phyloP scores from a whole-genome alignment of 2,329 filamentous ascomycete species.

The Alternaria hordeiaustralica region DNA sequence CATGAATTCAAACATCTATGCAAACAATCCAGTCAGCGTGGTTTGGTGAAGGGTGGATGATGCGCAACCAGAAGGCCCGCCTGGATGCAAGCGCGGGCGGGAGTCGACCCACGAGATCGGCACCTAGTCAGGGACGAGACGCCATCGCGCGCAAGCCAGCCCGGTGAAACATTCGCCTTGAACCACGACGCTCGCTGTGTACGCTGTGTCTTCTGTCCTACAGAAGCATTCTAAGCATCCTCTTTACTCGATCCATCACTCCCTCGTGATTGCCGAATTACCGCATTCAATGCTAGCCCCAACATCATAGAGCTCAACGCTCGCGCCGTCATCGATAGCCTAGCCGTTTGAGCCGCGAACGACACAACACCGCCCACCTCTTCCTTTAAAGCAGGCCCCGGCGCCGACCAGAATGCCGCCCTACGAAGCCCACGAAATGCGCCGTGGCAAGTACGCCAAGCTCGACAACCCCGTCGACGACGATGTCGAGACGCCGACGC shows the following conservation, averaged over 20 bases:
- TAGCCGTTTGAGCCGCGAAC: not conserved
- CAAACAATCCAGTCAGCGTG: not conserved
- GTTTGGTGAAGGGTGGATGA: not conserved
- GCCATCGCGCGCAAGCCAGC: slow-evolving; percentile 9
- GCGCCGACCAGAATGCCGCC: slow-evolving; percentile 29
- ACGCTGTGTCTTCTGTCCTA: slow-evolving; percentile 6
- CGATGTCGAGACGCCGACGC: slow-evolving; percentile 39
- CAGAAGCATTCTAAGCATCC: not conserved
- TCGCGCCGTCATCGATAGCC: slow-evolving; percentile 18
- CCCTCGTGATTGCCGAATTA: not conserved
- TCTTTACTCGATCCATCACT: not conserved
- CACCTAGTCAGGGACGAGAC: slow-evolving; percentile 18
- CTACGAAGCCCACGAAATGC: slow-evolving; percentile 42
- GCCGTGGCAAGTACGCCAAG: slow-evolving; percentile 47
- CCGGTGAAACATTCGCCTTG: slow-evolving; percentile 10
- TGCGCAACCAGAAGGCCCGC: not conserved
- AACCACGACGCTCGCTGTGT: slow-evolving; percentile 20
- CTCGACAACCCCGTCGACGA: slow-evolving; percentile 46
- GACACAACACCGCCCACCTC: not conserved
- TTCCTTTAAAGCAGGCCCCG: not conserved
- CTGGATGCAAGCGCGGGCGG: not conserved
- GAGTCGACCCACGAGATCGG: slow-evolving; percentile 15
- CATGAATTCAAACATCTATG: not conserved
- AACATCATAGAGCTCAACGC: slow-evolving; percentile 16
- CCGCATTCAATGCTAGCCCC: slow-evolving; percentile 8